These are phyloP conservation scores for Xanthoconium purpureum DNA, from an alignment of 768 basidiomycete genomes.

Conservation along the genomic window DNA sequence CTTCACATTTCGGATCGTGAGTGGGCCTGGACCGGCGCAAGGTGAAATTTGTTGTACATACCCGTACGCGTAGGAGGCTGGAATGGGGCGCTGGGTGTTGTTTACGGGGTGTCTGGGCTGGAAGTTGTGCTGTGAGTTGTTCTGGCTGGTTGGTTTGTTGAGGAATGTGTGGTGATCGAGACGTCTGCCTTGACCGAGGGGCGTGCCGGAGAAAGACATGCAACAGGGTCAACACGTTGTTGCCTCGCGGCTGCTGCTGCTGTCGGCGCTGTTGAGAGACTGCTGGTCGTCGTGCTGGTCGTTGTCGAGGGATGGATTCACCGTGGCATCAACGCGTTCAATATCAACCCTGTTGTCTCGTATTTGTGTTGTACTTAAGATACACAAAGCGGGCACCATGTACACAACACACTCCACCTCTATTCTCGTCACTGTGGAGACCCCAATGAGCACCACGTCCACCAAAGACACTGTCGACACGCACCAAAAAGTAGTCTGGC, in stretches of 20 bases:
- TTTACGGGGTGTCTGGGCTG: slow-evolving; percentile 23
- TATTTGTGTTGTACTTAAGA: slow-evolving; percentile 20
- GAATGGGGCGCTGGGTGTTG: slow-evolving; percentile 41
- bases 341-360: slow-evolving; percentile 23
- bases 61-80: slow-evolving; percentile 72
- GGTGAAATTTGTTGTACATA: slow-evolving; percentile 31
- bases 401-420: slow-evolving; percentile 21
- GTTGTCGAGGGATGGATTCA: slow-evolving; percentile 5
- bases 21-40: not conserved
- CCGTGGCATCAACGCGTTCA: not conserved
- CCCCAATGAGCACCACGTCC: not conserved
- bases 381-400: slow-evolving; percentile 16
- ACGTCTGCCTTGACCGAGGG: slow-evolving; percentile 81
- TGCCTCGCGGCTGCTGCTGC: slow-evolving; percentile 6
- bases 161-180: slow-evolving; percentile 79
- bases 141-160: slow-evolving; percentile 46
- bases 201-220: slow-evolving; percentile 88
- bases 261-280: not conserved
- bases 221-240: slow-evolving; percentile 28
- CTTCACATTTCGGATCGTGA: slow-evolving; percentile 32
- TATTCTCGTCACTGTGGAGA: slow-evolving; percentile 21
- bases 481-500: slow-evolving; percentile 90
- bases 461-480: slow-evolving; percentile 42
- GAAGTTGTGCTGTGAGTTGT: slow-evolving; percentile 28
- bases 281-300: slow-evolving; percentile 12